Evolutionary conservation across 192 early-diverging fungal genomes (phyloP), one percentile per base, ranked within the genome.

Genomic region (Coemansia nantahalensis): DNA sequence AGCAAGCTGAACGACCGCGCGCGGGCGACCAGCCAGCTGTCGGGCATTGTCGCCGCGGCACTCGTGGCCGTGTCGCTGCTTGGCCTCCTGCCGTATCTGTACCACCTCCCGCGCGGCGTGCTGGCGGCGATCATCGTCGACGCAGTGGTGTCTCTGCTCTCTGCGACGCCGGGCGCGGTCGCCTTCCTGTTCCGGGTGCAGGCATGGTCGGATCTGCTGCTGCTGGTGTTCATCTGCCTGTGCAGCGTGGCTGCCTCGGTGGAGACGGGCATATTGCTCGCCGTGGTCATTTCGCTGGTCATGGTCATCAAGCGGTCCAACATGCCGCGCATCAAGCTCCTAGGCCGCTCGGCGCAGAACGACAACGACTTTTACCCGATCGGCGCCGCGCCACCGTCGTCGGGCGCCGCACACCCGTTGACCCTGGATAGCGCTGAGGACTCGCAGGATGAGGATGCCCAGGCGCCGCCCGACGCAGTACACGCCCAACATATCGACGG

Each of bases 1-100:
- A 92, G 90, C 49, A 90, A 90, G 52, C 86, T 99, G 42, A 97
- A 95, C 56, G 93, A 97, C 64, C 81, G 83, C 26, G 90, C 93
- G 5, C 91, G 90, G n/a, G 93, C 93, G 5, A 82, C 71, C 17
- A 92, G 93, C 30, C 97, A 98, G 60, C 59, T 98, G 26, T 79
- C 92, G 2, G 91, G 92, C 5, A 77, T 99, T 13, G 79, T 97
- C 32, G 83, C 92, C 10, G 87, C 84, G 1, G 31, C 77, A 0
- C 63, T 95, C 36, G 90, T 95, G 0, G 68, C 90, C 10, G 50
- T 92, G 21, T 88, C 92, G 39, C 85, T 89, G 14, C 76, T 95
- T 19, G 87, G 84, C 57, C 63, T 97, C 21, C 66, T 98, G 38
- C 91, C 92, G 4, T 83, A 76, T 19, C 87, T 97, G 38, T 81